A percentile compares a stretch with the other conserved stretches of the same genome.
Conservation (phyloP, 139 green algal species). For the Tetraselmis striata region DNA sequence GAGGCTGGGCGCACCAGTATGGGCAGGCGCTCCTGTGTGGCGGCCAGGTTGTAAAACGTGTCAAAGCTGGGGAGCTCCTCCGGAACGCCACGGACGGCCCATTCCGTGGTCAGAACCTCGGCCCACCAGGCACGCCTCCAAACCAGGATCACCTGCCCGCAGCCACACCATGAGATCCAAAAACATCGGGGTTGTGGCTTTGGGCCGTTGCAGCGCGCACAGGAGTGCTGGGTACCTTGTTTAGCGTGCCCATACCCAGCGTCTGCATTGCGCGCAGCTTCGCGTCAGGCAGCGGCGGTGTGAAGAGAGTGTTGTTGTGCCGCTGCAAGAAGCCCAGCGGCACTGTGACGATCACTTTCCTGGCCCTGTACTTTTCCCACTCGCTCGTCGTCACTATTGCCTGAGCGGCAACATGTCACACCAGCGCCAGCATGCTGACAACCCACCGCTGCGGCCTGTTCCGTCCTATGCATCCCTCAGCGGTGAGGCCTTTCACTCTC, state of each 20-base stretch:
- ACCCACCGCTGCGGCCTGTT: no score
- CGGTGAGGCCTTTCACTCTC: no score
- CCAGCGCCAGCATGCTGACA: no score
- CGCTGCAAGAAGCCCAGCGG: neutral
- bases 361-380: neutral
- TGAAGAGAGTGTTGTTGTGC: neutral
- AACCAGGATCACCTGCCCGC: neutral
- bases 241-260: neutral
- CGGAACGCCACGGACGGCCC: neutral
- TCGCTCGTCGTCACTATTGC: no score
- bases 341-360: neutral
- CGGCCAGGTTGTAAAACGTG: neutral
- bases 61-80: neutral
- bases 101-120: neutral
- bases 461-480: no score
- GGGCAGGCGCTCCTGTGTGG: neutral
- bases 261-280: neutral
- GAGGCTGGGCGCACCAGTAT: neutral
- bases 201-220: neutral
- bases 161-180: no score
- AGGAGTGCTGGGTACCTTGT: no score
- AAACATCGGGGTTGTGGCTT: no score
- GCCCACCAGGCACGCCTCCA: neutral
- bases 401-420: no score
- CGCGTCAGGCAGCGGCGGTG: neutral